Evolutionary conservation across 495 filamentous ascomycete species (phyloP), one percentile per base, ranked within the genome.

Genomic region (Trichoderma gamsii): DNA sequence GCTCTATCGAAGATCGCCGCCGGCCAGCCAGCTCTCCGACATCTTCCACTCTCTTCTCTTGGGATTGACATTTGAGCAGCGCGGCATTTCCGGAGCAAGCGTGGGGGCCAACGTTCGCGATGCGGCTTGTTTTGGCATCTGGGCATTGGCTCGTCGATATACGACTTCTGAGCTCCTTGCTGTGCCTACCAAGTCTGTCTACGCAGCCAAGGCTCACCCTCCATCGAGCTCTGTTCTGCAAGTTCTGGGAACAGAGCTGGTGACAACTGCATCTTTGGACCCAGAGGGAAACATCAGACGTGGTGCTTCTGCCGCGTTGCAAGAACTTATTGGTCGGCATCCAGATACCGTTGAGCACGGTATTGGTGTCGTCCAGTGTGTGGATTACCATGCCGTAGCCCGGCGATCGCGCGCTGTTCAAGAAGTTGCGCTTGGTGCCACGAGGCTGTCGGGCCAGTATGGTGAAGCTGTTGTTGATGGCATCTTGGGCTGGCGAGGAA

Each of bases 41-140:
- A 88, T 95, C 52, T 79, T 96, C 0, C 86, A 87, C 64, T 84
- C 87, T 2, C 82, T 97, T 56, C 73, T 92, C 1, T 80, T 87
- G 66, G 92, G 90, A 0, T 82, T 97, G 56, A 85, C 84, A 11
- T 99, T 97, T 71, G 93, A 97, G 75, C 90, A 94, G 73, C 84
- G 92, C 59, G 89, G 88, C 35, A 80, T 91, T 0, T 91, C 90
- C 21, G 96, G 96, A 11, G 85, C 81, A 12, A 92, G 92, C 4
- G 79, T 92, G n/a, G 96, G 96, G 11, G 88, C 90, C 0, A 97
- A 94, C 72, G 96, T 98, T n/a, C 85, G 95, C 66, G 95, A 99
- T 80, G 96, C 96, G 5, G 91, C 95, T 2, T 96, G 92, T 75
- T 97, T 97, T 73, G 95, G 95, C 38, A 88, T 97, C 35, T 99